Percentiles rank a stretch among this genome's conserved stretches.
Conservation (phyloP, 2,329 filamentous ascomycete genomes). For the Chaetomiaceae sp. region DNA sequence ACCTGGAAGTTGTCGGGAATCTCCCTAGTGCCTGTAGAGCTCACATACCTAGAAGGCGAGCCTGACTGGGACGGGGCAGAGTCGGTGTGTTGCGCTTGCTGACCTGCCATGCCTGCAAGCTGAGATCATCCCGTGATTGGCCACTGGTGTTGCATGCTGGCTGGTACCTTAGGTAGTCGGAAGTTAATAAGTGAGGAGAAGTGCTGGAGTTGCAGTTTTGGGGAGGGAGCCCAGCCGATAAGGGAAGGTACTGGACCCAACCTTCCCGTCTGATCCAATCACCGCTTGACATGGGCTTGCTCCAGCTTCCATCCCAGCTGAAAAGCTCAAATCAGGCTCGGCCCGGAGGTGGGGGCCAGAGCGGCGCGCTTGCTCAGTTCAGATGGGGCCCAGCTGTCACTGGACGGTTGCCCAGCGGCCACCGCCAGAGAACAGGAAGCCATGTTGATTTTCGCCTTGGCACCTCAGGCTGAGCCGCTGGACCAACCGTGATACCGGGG, state of each 20-base stretch:
- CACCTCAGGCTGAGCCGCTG: slow-evolving; percentile 3
- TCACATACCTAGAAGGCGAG: no score
- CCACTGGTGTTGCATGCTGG: no score
- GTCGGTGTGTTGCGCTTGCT: slow-evolving; percentile 8
- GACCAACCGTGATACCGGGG: neutral
- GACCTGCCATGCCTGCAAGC: slow-evolving; percentile 2
- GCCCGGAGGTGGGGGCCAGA: neutral
- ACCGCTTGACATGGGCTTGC: neutral
- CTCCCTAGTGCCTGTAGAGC: no score
- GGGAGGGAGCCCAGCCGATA: neutral
- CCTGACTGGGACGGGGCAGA: no score
- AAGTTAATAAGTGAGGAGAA: no score
- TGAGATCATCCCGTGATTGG: slow-evolving; percentile 6
- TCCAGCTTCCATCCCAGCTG: slow-evolving; percentile 8
- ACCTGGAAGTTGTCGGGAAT: no score
- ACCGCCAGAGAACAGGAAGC: neutral
- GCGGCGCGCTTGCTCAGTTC: slow-evolving; percentile 1
- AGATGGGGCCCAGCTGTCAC: neutral
- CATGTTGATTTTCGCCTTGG: slow-evolving; percentile 1
- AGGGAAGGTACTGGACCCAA: no score
- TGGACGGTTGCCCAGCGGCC: neutral
- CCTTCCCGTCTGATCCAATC: neutral
- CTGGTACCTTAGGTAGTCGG: no score
- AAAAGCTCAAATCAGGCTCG: slow-evolving; percentile 6
- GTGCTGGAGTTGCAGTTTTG: neutral